Base-by-base conservation (phyloP, 805 yeast species). In the Diddensiella caesifluorescens region DNA sequence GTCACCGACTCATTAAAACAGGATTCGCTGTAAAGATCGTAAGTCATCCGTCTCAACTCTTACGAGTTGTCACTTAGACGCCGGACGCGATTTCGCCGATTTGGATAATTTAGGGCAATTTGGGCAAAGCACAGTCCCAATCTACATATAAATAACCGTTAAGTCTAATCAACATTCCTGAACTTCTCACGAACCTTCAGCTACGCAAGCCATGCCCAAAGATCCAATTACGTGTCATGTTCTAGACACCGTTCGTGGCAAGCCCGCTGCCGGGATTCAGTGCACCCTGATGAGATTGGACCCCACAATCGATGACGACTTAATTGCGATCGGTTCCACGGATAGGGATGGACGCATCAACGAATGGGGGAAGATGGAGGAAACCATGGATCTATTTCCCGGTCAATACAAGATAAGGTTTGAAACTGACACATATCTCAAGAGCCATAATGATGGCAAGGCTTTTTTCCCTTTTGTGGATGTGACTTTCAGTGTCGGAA, bases 401-500 rank as follows among this genome's bases (percentile, higher is more conserved):
- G 95, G 95, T 0, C 61, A 75, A 22, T 85, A 86, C 65, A 81
- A 77, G 64, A 79, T 87, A 54, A 69, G 84, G 52, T 89, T 87
- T 58, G 78, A 80, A 39, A 83, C 94, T 0, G 80, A 80, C 3
- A 72, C 74, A 28, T 86, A 86, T 57, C 79, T 83, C 51, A 50
- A 50, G 19, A 48, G 59, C 9, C 6, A 47, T 47, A 35, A 55
- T 47, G 35, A 50, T 9, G 61, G 63, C 43, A 63, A 69, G 44
- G 80, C 88, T 1, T 88, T 88, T 59, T 89, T 88, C 69, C 97
- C 97, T 0, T 82, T 74, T 56, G 87, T 88, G 5, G 96, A 89
- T 46, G 83, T 89, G 29, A 68, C 72, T 0, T 89, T 89, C 57
- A 73, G 73, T 22, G 76, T 89, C 3, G 71, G 71, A 4, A 69